Evolutionary conservation across 176 grass and related monocot species (phyloP).

Genomic region (Ampelocalamus luodianensis): DNA sequence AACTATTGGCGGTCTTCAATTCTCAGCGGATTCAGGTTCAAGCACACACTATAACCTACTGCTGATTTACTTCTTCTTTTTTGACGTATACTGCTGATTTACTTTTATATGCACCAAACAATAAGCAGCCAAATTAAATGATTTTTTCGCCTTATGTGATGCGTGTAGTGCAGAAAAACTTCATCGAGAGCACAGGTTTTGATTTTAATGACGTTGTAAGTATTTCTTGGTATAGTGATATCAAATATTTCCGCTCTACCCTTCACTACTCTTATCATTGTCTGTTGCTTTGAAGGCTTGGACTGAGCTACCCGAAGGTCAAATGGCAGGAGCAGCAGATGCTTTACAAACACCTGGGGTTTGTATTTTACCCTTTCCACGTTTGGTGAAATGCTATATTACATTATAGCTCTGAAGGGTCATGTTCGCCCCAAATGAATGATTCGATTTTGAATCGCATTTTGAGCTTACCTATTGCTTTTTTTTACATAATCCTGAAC

Average conservation of each 20-base stretch:
- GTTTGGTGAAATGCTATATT: conserved; percentile 5
- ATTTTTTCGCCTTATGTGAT: conserved; percentile 23
- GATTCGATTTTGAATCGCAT: neutral
- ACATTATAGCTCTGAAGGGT: neutral
- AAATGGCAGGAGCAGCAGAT: conserved; percentile 47
- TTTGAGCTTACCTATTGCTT: conserved; percentile 1
- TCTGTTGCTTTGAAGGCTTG: conserved; percentile 52
- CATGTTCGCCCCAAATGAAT: neutral
- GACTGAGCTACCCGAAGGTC: conserved; percentile 38
- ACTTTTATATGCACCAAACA: conserved; percentile 21
- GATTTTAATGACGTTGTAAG: conserved; percentile 68
- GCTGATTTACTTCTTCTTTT: conserved; percentile 31
- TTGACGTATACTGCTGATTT: conserved; percentile 32
- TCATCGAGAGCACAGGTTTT: conserved; percentile 43
- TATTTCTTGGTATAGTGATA: conserved; percentile 34
- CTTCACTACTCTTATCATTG: conserved; percentile 24
- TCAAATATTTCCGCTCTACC: conserved; percentile 25
- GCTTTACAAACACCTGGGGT: conserved; percentile 81
- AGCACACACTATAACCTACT: conserved; percentile 13
- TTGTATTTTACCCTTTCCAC: conserved; percentile 33
- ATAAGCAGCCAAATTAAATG: conserved; percentile 2
- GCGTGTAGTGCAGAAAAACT: conserved; percentile 59
- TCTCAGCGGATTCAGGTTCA: conserved; percentile 73
- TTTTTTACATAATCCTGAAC: conserved; percentile 37
- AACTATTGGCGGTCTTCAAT: conserved; percentile 54